Conservation (phyloP, 2,329 filamentous ascomycete species). For the Fusarium pseudocircinatum region DNA sequence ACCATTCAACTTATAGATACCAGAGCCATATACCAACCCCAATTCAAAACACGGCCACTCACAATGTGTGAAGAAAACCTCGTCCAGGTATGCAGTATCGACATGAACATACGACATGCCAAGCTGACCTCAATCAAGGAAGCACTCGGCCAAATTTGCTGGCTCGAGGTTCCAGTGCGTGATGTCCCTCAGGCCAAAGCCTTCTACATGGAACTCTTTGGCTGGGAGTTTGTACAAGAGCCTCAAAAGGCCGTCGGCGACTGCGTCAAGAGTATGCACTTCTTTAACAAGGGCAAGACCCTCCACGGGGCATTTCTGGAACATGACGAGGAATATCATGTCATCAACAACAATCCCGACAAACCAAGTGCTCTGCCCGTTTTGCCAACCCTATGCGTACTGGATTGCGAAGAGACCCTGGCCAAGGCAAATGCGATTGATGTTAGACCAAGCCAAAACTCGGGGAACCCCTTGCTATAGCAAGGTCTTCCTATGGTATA, state of each 20-base stretch:
- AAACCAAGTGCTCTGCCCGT: conserved; percentile 42
- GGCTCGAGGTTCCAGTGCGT: conserved; percentile 52
- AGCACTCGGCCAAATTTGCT: conserved; percentile 49
- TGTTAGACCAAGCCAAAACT: no score
- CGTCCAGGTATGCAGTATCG: conserved; percentile 14
- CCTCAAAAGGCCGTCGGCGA: conserved; percentile 28
- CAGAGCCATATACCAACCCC: background rate
- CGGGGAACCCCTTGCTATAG: no score
- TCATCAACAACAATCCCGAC: conserved; percentile 41
- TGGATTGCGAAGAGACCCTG: conserved; percentile 47
- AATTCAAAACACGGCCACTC: background rate
- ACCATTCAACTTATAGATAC: background rate
- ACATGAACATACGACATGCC: background rate
- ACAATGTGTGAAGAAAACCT: conserved; percentile 14
- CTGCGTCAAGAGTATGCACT: conserved; percentile 46
- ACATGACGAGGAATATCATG: conserved; percentile 45
- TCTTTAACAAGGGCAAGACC: conserved; percentile 47
- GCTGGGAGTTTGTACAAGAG: conserved; percentile 45
- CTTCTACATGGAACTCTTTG: conserved; percentile 52
- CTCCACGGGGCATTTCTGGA: conserved; percentile 50
- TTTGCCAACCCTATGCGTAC: conserved; percentile 48
- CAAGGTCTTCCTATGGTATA: no score
- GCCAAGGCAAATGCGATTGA: conserved; percentile 44
- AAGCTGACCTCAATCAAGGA: conserved; percentile 23
- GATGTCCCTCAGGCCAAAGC: conserved; percentile 48